phyloP scores from a whole-genome alignment of 306 rosid genomes.

The Lathyrus tuberosus region DNA sequence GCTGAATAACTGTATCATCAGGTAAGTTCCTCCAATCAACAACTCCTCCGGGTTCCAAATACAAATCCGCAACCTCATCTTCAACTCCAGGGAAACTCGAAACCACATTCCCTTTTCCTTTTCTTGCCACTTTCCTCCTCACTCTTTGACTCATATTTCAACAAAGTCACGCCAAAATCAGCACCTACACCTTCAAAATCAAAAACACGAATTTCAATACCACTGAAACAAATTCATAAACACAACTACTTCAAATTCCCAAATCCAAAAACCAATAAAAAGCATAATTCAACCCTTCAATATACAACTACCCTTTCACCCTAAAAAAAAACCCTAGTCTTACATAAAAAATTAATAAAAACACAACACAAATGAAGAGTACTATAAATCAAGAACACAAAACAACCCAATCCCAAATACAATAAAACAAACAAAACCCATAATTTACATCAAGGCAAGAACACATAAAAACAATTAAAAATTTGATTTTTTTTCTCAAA shows the following conservation, averaged over 20 bases:
- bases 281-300: too few relatives aligned
- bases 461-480: conserved; percentile 27
- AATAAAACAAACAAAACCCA: conserved; percentile 41
- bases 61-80: conserved; percentile 59
- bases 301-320: too few relatives aligned
- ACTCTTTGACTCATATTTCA: conserved; percentile 92
- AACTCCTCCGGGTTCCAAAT: conserved; percentile 45
- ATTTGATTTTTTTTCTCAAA: conserved; percentile 32
- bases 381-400: conserved; percentile 39
- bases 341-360: conserved; percentile 46
- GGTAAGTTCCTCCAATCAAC: conserved; percentile 93
- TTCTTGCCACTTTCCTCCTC: conserved; percentile 86
- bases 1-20: conserved; percentile 93
- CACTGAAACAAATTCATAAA: conserved; percentile 34
- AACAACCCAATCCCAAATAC: conserved; percentile 37
- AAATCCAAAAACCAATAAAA: conserved; percentile 51
- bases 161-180: conserved; percentile 47
- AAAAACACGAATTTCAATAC: conserved; percentile 41
- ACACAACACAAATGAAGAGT: too few relatives aligned
- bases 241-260: conserved; percentile 53
- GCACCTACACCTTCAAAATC: conserved; percentile 51
- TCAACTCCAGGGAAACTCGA: conserved; percentile 72
- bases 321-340: conserved; percentile 67
- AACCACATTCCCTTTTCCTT: conserved; percentile 77
- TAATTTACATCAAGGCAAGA: conserved; percentile 35